phyloP scores from a whole-genome alignment of 2,329 filamentous ascomycete species.

The Neophaeococcomyces aloes region DNA sequence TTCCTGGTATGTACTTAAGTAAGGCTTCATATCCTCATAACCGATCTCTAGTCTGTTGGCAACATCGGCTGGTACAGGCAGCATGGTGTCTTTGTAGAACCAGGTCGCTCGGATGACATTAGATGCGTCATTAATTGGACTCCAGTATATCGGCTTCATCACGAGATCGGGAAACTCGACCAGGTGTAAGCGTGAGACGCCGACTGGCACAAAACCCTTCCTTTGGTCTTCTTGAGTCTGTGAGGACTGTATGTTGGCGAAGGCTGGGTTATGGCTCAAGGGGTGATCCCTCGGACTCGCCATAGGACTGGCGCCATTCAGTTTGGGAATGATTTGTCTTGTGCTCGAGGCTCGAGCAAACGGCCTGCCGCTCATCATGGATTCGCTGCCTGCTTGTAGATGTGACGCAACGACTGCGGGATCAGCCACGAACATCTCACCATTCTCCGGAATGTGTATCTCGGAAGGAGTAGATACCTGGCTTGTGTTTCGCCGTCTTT shows the following conservation, averaged over 20 bases:
- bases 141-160: slow-evolving; percentile 98
- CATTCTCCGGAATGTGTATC: slow-evolving; percentile 1
- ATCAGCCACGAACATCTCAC: background rate
- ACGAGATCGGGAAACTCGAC: slow-evolving; percentile 71
- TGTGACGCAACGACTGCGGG: background rate
- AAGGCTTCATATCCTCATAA: slow-evolving; percentile 74
- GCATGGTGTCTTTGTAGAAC: slow-evolving; percentile 96
- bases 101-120: slow-evolving; percentile 78
- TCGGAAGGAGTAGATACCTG: slow-evolving; percentile 2
- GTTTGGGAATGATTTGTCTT: slow-evolving; percentile 14
- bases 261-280: slow-evolving; percentile 12
- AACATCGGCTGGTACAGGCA: slow-evolving; percentile 71
- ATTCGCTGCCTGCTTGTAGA: slow-evolving; percentile 1
- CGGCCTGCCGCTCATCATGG: slow-evolving; percentile 39
- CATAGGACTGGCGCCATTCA: slow-evolving; percentile 6
- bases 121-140: slow-evolving; percentile 78
- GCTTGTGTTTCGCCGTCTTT: slow-evolving; percentile 1
- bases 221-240: slow-evolving; percentile 23
- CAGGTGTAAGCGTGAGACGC: slow-evolving; percentile 78
- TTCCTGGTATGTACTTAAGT: slow-evolving; percentile 86
- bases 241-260: background rate
- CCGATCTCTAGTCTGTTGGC: slow-evolving; percentile 90
- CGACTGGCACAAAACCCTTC: slow-evolving; percentile 62
- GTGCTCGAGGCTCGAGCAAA: slow-evolving; percentile 35
- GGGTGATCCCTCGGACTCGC: slow-evolving; percentile 10